phyloP scores from a whole-genome alignment of 1,139 yeast genomes.

The Protomyces gravidus region DNA sequence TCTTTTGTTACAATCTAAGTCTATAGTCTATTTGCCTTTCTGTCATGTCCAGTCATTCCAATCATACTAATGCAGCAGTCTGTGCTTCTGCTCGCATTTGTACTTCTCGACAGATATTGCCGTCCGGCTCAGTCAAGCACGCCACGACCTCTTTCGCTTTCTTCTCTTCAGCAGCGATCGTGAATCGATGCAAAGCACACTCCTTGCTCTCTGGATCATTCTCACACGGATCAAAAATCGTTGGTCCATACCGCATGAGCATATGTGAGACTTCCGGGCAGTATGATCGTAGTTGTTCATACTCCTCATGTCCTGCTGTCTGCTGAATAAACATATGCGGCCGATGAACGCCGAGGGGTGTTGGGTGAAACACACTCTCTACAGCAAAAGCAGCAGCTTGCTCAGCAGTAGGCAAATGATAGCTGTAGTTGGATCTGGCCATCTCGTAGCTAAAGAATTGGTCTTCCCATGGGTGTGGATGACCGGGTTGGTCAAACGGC shows the following conservation, averaged over 20 bases:
- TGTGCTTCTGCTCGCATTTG: neutral
- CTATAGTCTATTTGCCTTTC: no score
- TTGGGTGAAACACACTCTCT: slow-evolving; percentile 10
- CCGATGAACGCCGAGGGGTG: slow-evolving; percentile 16
- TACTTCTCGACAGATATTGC: neutral
- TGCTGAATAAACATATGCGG: neutral
- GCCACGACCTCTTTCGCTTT: neutral
- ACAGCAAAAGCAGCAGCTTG: slow-evolving; percentile 12
- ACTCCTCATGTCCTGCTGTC: neutral
- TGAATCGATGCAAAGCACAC: neutral
- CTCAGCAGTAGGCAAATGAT: slow-evolving; percentile 4
- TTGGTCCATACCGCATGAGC: neutral
- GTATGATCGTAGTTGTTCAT: neutral
- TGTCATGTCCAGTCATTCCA: neutral
- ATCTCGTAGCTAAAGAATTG: slow-evolving; percentile 6
- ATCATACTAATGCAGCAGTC: neutral
- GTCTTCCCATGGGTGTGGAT: neutral
- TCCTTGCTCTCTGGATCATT: neutral
- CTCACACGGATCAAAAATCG: neutral
- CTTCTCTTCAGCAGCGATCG: neutral
- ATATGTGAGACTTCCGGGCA: neutral
- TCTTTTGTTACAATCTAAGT: neutral
- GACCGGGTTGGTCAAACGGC: slow-evolving; percentile 4
- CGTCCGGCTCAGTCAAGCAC: neutral
- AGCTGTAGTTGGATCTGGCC: neutral